Percentiles rank a stretch among this genome's conserved stretches.
Evolutionary conservation across 371 early-diverging fungal species (phyloP).

Genomic region (Batkoa obscura): DNA sequence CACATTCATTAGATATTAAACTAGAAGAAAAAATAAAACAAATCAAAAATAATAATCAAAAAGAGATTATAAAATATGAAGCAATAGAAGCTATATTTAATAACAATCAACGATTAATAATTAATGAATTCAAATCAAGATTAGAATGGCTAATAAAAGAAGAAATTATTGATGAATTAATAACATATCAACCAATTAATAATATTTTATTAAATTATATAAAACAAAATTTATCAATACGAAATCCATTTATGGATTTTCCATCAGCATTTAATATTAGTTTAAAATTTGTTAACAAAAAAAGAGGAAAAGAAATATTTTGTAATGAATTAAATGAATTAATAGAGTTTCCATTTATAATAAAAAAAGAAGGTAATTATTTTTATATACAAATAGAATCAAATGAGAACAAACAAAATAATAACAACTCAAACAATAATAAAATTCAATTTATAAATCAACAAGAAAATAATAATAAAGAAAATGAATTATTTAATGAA

Average conservation of each 20-base stretch:
- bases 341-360: constrained; percentile 23
- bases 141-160: constrained; percentile 47
- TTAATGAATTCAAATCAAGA: constrained; percentile 33
- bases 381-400: constrained; percentile 40
- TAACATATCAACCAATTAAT: constrained; percentile 32
- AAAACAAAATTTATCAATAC: background rate
- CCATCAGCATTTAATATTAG: constrained; percentile 38
- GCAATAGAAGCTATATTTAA: no score
- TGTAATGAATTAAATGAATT: constrained; percentile 30
- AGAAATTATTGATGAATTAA: constrained; percentile 51
- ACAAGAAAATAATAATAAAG: no score
- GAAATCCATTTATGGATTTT: constrained; percentile 37
- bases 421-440: no score
- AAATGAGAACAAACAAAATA: no score
- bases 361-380: constrained; percentile 30
- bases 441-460: no score
- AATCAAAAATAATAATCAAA: background rate
- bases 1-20: constrained; percentile 23
- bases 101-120: constrained; percentile 30
- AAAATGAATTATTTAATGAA: no score
- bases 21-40: background rate
- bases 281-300: constrained; percentile 32
- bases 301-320: constrained; percentile 28
- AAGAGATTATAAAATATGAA: background rate
- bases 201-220: constrained; percentile 19